Conservation (phyloP, 345 rosid genomes). For the Combretum micranthum region DNA sequence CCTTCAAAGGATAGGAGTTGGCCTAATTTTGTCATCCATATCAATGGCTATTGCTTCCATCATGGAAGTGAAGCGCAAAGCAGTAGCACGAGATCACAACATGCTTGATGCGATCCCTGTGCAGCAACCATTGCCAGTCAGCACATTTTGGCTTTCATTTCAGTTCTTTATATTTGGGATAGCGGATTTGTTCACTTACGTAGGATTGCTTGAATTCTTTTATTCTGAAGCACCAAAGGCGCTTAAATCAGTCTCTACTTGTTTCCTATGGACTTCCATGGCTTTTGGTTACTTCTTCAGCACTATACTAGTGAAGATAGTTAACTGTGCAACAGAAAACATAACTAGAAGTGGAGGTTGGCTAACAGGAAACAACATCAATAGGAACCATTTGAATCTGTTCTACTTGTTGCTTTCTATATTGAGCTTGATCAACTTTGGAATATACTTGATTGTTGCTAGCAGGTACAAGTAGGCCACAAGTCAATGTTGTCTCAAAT, state of each 20-base stretch:
- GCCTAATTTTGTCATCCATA: constrained; percentile 34
- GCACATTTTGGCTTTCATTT: constrained; percentile 43
- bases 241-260: constrained; percentile 36
- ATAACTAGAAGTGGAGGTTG: constrained; percentile 39
- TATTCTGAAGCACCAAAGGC: constrained; percentile 48
- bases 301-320: constrained; percentile 35
- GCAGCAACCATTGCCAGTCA: constrained; percentile 40
- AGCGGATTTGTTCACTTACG: constrained; percentile 48
- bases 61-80: constrained; percentile 41
- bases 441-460: constrained; percentile 31
- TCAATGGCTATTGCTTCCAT: constrained; percentile 44
- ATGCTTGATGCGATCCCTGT: constrained; percentile 42
- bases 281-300: constrained; percentile 49
- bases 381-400: constrained; percentile 47
- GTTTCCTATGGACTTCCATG: constrained; percentile 53
- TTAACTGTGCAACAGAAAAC: constrained; percentile 26
- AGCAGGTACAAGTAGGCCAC: constrained; percentile 35
- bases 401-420: constrained; percentile 41
- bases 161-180: constrained; percentile 55
- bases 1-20: constrained; percentile 55
- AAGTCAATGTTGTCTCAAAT: background rate
- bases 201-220: constrained; percentile 52
- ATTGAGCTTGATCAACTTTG: constrained; percentile 44
- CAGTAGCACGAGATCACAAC: constrained; percentile 32
- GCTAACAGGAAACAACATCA: constrained; percentile 55